phyloP scores from a whole-genome alignment of 352 stramenopile genomes.

The Pythium coloratum region DNA sequence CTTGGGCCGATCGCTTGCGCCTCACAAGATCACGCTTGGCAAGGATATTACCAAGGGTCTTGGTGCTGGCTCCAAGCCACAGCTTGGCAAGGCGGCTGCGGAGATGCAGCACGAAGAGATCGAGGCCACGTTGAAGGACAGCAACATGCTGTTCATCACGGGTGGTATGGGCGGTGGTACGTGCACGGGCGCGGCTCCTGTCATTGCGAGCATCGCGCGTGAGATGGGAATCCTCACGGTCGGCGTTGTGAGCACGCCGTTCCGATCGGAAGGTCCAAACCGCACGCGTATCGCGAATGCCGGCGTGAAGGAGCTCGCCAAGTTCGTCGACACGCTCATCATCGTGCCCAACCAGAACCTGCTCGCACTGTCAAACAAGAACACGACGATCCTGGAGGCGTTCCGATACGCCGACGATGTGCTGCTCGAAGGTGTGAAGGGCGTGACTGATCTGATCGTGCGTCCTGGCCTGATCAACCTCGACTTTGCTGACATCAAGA shows the following conservation, averaged over 20 bases:
- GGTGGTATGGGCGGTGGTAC: constrained; percentile 94
- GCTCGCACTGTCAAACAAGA: constrained; percentile 90
- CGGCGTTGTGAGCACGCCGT: constrained; percentile 95
- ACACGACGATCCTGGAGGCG: constrained; percentile 92
- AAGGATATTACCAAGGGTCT: constrained; percentile 86
- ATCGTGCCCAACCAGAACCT: constrained; percentile 97
- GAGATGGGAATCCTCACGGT: constrained; percentile 94
- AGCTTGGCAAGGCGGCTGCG: constrained; percentile 78
- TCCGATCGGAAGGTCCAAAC: constrained; percentile 94
- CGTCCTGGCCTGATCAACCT: constrained; percentile 97
- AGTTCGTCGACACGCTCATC: constrained; percentile 96
- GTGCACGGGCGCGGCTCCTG: constrained; percentile 90
- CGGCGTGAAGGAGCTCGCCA: constrained; percentile 90
- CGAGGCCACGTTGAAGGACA: constrained; percentile 83
- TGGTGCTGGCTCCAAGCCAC: constrained; percentile 77
- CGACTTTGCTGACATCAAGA: constrained; percentile 97
- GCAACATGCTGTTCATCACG: constrained; percentile 97
- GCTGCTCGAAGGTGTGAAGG: constrained; percentile 94
- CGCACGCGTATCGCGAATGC: constrained; percentile 92
- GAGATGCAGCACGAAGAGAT: constrained; percentile 91
- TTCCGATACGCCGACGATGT: constrained; percentile 96
- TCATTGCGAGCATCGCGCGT: constrained; percentile 93
- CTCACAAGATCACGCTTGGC: constrained; percentile 81
- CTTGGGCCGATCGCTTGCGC: constrained; percentile 71
- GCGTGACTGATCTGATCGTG: constrained; percentile 96